Base-by-base conservation (phyloP, 805 yeast genomes). In the Kodamaea restingae region DNA sequence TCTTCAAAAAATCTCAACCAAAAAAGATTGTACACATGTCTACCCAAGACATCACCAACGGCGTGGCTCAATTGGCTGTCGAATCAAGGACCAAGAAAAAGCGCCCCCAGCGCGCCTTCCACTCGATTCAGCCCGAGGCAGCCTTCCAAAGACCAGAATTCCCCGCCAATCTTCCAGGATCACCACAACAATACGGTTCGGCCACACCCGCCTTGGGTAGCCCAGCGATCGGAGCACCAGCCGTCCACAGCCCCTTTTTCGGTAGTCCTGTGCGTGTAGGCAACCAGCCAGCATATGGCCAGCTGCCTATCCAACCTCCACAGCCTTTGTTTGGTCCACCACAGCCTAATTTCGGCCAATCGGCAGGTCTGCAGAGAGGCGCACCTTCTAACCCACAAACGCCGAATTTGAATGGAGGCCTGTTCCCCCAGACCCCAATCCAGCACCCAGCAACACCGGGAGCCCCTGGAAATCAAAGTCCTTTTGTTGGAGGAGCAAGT, bases 51-150 rank as follows among this genome's bases (percentile, higher is more conserved):
- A 21, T 20, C 24, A 30, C 39, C 32, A 21, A 37, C 26, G 31
- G 30, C 29, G 15, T 25, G 15, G 26, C 32, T n/a, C 28, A 21
- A 9, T 31, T 37, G 34, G 33, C 32, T 5, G 26, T 37, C 15
- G 40, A 37, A 14, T 10, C 46, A 10, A 36, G 29, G 27, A 24
- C 46, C 24, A 59, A 58, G 48, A 58, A 58, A 39, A 62, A 61
- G 40, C 45, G 65, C 42, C 45, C 56, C 4, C 58, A 49, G 9
- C 45, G 69, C 44, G 67, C 67, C 4, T 60, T 44, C 43, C 65
- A 60, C 39, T 41, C 56, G 18, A 18, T 52, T 47, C 36, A 44
- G 38, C 41, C 18, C 21, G 18, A 18, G 39, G 18, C 35, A n/a
- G 20, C 26, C 26, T 18, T 18, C 17, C 31, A 9, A 7, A 27